A percentile compares a stretch with the other conserved stretches of the same genome.
Evolutionary conservation across 2,329 filamentous ascomycete genomes (phyloP).

Genomic region (Emergomyces africanus): DNA sequence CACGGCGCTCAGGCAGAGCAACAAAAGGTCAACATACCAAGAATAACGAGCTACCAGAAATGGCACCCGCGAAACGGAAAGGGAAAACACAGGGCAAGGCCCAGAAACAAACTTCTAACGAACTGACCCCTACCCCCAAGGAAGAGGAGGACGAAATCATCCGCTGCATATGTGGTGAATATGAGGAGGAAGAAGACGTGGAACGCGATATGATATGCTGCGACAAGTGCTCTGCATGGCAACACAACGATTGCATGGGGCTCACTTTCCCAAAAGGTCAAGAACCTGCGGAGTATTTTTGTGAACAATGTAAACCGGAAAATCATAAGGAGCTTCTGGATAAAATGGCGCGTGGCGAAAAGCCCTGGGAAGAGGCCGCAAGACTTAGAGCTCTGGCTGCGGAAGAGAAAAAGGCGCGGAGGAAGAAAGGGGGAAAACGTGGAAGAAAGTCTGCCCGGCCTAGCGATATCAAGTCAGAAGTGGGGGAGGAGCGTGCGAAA

Average conservation of each 20-base stretch:
- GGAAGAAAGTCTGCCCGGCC: constrained; percentile 53
- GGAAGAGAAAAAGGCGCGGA: constrained; percentile 44
- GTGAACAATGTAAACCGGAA: constrained; percentile 75
- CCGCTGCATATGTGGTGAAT: constrained; percentile 83
- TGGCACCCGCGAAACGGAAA: constrained; percentile 34
- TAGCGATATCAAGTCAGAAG: constrained; percentile 46
- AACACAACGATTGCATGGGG: constrained; percentile 93
- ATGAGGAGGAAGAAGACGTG: constrained; percentile 71
- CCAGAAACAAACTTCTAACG: constrained; percentile 34
- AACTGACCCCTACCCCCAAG: constrained; percentile 30
- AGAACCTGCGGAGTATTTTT: constrained; percentile 75
- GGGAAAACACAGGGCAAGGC: constrained; percentile 35
- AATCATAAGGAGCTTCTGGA: constrained; percentile 71
- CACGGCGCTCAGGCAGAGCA: constrained; percentile 83
- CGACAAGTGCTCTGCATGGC: constrained; percentile 86
- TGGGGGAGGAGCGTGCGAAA: constrained; percentile 26
- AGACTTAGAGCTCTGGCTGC: constrained; percentile 51
- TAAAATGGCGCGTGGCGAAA: constrained; percentile 66
- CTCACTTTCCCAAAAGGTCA: constrained; percentile 64
- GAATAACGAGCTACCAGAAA: constrained; percentile 63
- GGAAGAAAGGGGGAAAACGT: constrained; percentile 41
- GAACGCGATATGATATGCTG: constrained; percentile 93
- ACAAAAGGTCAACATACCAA: constrained; percentile 96
- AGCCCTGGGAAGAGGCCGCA: constrained; percentile 67
- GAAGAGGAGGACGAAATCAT: constrained; percentile 61